These are phyloP conservation scores for Serendipita sp. DNA, from an alignment of 1,284 basidiomycete species.

Conservation along the genomic window DNA sequence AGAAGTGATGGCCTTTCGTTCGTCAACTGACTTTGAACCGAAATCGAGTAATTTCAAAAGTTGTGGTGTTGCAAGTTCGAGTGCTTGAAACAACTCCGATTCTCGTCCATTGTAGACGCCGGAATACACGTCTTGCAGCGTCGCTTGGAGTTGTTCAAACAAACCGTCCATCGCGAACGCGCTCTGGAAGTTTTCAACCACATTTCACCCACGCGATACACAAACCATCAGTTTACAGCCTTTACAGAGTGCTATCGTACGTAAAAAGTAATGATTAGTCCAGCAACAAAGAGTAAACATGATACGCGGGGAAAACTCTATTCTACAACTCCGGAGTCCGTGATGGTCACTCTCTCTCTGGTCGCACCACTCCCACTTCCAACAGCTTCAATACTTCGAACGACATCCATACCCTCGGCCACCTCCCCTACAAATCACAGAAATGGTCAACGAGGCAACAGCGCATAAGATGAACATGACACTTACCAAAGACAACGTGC, in stretches of 20 bases:
- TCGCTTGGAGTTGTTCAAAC: not conserved
- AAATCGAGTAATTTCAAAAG: slow-evolving; percentile 50
- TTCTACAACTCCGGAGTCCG: not conserved
- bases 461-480: no score
- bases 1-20: slow-evolving; percentile 57
- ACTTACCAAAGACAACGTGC: slow-evolving; percentile 26
- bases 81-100: slow-evolving; percentile 59
- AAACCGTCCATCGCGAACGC: slow-evolving; percentile 4
- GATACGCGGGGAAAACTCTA: not conserved
- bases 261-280: no score
- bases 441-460: no score
- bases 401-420: slow-evolving; percentile 27
- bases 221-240: no score
- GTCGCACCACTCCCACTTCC: not conserved
- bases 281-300: not conserved
- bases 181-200: not conserved
- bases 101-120: slow-evolving; percentile 26
- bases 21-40: slow-evolving; percentile 41
- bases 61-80: slow-evolving; percentile 47
- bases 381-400: slow-evolving; percentile 18
- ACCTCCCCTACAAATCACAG: slow-evolving; percentile 28
- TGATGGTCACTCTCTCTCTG: not conserved
- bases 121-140: slow-evolving; percentile 4
- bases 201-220: not conserved
- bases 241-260: no score